Base-by-base conservation (phyloP, 768 basidiomycete species). In the Boletus sp. region DNA sequence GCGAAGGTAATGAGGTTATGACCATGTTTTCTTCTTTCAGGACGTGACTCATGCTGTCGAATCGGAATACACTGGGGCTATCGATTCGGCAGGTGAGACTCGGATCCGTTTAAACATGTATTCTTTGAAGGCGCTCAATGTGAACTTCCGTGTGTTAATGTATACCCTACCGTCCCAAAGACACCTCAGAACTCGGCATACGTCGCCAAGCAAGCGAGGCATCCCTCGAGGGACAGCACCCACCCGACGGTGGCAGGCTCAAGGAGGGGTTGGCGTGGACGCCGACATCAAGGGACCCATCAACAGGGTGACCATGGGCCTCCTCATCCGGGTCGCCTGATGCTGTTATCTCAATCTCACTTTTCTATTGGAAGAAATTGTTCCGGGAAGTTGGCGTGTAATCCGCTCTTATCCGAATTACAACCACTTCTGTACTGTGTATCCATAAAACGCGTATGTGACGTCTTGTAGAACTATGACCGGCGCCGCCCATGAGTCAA, bases 111-210 rank as follows among this genome's bases (percentile, higher is more conserved):
- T 32, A 2, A 17, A 24, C 5, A 11, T 17, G 14, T 1, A 5
- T 30, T 1, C 12, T 39, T 7, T 30, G 30, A 5, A 14, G n/a
- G 36, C 14, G 28, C 47, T 59, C 8, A 65, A 17, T 17, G 28
- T 45, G 17, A 12, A 24, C 11, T n/a, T 11, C 18, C 2, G 5
- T 48, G 37, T 61, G 81, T 88, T 90, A 45, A 87, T 91, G 83
- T 92, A 92, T 59, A 91, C 90, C 50, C 84, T 1, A 83, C 89
- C 7, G 82, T 86, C 10, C 89, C 87, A 0, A 73, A 80, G 53
- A 90, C 87, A 2, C 80, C 81, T 1, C 74, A 75, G 60, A 89
- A 90, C 67, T 75, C 75, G 39, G 76, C 71, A 14, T 92, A 92
- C 63, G 66, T 92, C 46, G 71, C 76, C 56, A 76, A 77, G 63